Percentiles rank a stretch among this genome's conserved stretches.
Evolutionary conservation across 352 stramenopile species (phyloP).

Genomic region (Phytophthora constricta): DNA sequence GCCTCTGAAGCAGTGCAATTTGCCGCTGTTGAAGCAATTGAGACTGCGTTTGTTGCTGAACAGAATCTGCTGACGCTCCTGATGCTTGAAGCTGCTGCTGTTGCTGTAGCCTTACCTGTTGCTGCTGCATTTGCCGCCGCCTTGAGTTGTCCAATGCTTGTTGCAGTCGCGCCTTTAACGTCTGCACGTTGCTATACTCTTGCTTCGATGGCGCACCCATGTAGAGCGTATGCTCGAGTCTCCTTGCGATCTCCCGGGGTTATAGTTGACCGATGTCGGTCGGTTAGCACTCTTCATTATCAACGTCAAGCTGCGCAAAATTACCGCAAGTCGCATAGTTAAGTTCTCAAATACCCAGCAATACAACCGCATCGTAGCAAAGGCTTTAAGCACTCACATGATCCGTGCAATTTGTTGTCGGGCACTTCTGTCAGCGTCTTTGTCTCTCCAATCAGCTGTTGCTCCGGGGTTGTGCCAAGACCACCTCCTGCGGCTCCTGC

Average conservation of each 20-base stretch:
- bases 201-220: conserved; percentile 85
- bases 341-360: too few relatives aligned
- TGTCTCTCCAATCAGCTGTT: conserved; percentile 81
- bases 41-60: conserved; percentile 55
- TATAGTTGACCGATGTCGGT: conserved; percentile 89
- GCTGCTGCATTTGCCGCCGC: conserved; percentile 80
- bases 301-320: conserved; percentile 71
- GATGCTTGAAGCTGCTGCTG: conserved; percentile 47
- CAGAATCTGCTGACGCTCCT: conserved; percentile 49
- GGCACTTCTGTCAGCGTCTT: conserved; percentile 79
- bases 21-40: conserved; percentile 68
- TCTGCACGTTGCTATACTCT: conserved; percentile 90
- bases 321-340: conserved; percentile 19
- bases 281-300: conserved; percentile 92
- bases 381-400: conserved; percentile 66
- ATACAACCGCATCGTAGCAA: too few relatives aligned
- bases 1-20: conserved; percentile 63
- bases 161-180: conserved; percentile 82
- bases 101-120: conserved; percentile 43
- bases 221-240: conserved; percentile 88
- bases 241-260: conserved; percentile 84
- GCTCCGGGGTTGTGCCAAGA: conserved; percentile 24
- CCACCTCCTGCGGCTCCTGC: not conserved
- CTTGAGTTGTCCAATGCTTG: conserved; percentile 87
- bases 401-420: conserved; percentile 89